These are phyloP conservation scores for Arthrobotrys conoides DNA, from an alignment of 2,329 filamentous ascomycete species.

Conservation along the genomic window DNA sequence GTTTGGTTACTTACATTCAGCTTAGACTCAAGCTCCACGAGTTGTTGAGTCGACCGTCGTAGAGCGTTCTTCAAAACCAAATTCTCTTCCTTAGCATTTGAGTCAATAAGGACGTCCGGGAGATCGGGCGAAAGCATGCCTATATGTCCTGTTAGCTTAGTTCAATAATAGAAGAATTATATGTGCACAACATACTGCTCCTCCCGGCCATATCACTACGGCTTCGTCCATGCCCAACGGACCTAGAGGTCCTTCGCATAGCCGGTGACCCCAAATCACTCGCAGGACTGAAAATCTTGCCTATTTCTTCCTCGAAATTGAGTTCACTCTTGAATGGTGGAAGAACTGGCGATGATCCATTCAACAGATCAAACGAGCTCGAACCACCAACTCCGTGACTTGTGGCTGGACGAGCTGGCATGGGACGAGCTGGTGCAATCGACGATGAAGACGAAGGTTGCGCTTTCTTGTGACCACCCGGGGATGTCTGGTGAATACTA, in stretches of 20 bases:
- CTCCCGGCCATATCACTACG: conserved; percentile 64
- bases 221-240: conserved; percentile 88
- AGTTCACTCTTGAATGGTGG: conserved; percentile 77
- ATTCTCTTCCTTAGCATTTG: conserved; percentile 68
- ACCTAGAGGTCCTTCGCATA: conserved; percentile 89
- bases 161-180: background rate
- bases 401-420: conserved; percentile 65
- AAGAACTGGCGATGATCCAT: conserved; percentile 65
- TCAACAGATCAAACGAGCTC: conserved; percentile 63
- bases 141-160: conserved; percentile 27
- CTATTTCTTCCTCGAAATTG: conserved; percentile 95
- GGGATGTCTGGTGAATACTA: conserved; percentile 53
- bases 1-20: conserved; percentile 68
- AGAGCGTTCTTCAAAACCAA: conserved; percentile 77
- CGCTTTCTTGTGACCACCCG: conserved; percentile 53
- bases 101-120: conserved; percentile 39
- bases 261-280: conserved; percentile 85
- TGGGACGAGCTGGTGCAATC: conserved; percentile 63
- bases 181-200: conserved; percentile 63
- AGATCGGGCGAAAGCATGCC: conserved; percentile 54
- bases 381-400: conserved; percentile 58
- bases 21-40: conserved; percentile 80
- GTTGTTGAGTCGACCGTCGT: conserved; percentile 83
- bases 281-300: conserved; percentile 80
- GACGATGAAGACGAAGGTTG: conserved; percentile 49